Conservation (phyloP, 208 protist species). For the Polymyxa betae region DNA sequence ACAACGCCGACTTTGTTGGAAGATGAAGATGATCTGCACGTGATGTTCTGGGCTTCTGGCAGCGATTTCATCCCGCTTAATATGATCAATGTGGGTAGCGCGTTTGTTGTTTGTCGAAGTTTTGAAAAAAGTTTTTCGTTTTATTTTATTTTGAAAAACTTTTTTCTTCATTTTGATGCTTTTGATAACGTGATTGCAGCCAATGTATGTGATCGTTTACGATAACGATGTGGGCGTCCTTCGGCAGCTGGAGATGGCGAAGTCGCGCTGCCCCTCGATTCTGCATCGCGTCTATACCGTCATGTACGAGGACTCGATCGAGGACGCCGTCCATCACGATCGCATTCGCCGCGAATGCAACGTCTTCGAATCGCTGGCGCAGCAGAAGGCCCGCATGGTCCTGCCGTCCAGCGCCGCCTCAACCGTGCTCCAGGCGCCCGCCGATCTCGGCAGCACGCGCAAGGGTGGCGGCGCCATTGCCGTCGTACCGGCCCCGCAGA, state of each 20-base stretch:
- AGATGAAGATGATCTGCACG: not conserved
- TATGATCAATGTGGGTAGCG: not conserved
- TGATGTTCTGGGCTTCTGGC: conserved; percentile 23
- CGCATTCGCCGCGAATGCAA: conserved; percentile 57
- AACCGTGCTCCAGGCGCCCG: not conserved
- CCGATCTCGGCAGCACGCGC: not conserved
- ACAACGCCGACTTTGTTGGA: conserved; percentile 9
- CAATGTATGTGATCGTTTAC: conserved; percentile 36
- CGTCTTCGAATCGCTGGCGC: conserved; percentile 62
- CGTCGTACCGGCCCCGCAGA: not conserved
- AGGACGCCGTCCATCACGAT: conserved; percentile 60
- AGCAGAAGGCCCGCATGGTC: conserved; percentile 60
- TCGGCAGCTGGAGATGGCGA: conserved; percentile 52
- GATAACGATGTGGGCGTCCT: not conserved
- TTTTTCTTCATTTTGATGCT: too few species aligned
- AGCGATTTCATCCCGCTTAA: not conserved
- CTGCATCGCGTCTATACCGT: conserved; percentile 63
- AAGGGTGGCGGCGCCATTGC: not conserved
- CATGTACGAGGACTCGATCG: conserved; percentile 57
- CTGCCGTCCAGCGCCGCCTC: conserved; percentile 19
- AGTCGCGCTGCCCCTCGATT: not conserved
- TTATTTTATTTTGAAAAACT: too few species aligned
- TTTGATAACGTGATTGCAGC: too few species aligned
- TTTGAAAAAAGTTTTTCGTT: not conserved
- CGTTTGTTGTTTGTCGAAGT: not conserved